These are phyloP conservation scores for Erythrophleum ivorense DNA, from an alignment of 331 rosid species.

Conservation along the genomic window DNA sequence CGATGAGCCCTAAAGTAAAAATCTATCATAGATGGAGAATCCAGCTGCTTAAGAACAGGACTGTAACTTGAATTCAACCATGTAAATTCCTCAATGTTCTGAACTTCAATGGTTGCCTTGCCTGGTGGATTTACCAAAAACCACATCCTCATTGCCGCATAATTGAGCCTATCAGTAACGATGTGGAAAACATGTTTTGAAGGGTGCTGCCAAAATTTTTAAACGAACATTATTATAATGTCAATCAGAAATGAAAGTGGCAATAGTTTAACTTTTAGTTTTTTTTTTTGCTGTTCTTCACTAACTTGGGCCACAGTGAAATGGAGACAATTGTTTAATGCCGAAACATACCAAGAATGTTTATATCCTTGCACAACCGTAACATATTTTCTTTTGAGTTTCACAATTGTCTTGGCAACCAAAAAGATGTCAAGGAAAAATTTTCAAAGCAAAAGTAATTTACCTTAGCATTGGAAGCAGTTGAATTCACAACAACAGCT, in stretches of 20 bases:
- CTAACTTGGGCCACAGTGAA: constrained; percentile 11
- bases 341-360: neutral
- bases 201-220: constrained; percentile 65
- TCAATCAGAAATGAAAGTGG: constrained; percentile 27
- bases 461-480: constrained; percentile 80
- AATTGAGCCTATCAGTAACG: constrained; percentile 90
- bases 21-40: constrained; percentile 91
- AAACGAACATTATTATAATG: constrained; percentile 29
- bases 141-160: constrained; percentile 99
- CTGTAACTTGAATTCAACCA: constrained; percentile 98
- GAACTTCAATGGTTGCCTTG: constrained; percentile 80
- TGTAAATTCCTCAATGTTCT: constrained; percentile 87
- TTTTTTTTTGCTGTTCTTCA: neutral
- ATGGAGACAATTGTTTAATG: neutral
- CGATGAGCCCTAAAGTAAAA: constrained; percentile 91
- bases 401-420: constrained; percentile 16
- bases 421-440: neutral
- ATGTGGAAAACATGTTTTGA: constrained; percentile 92
- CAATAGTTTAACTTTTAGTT: neutral
- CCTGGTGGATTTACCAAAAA: constrained; percentile 87
- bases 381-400: constrained; percentile 16
- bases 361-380: neutral
- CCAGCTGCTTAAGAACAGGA: constrained; percentile 94
- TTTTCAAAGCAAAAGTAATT: constrained; percentile 4
- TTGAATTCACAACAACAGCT: constrained; percentile 92